phyloP scores from a whole-genome alignment of 768 basidiomycete genomes.

The Phallus indusiatus region DNA sequence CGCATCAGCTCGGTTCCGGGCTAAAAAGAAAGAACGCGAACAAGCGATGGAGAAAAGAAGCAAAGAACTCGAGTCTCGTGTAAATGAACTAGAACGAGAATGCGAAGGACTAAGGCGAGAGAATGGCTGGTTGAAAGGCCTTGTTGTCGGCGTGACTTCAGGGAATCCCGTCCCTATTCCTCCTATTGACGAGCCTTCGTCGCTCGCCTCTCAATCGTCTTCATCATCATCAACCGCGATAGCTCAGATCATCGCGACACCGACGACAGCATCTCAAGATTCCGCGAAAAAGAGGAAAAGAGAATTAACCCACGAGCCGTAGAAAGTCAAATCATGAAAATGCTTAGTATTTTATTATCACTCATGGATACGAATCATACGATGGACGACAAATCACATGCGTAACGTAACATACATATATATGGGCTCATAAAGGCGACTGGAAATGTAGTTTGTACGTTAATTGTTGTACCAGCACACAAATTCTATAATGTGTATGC shows the following conservation, averaged over 20 bases:
- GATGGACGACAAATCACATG: neutral
- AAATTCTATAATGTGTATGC: neutral
- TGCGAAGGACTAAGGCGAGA: constrained; percentile 82
- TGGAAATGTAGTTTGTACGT: neutral
- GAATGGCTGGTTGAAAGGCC: constrained; percentile 87
- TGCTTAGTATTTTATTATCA: neutral
- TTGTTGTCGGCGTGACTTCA: constrained; percentile 75
- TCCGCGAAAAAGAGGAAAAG: constrained; percentile 3
- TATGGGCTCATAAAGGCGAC: neutral
- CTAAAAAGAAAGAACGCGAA: constrained; percentile 96
- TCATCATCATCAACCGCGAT: neutral
- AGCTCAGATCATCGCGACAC: neutral
- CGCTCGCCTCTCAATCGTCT: no score
- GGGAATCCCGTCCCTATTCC: constrained; percentile 1
- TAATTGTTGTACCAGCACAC: neutral
- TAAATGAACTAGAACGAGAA: constrained; percentile 79
- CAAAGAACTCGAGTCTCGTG: constrained; percentile 74
- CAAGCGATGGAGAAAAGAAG: constrained; percentile 76
- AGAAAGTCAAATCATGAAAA: neutral
- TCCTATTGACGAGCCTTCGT: neutral
- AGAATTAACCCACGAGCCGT: neutral
- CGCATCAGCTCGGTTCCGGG: constrained; percentile 84
- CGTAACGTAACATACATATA: neutral
- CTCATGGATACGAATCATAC: neutral
- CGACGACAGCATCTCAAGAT: neutral